These are phyloP conservation scores for Pilaira anomala DNA, from an alignment of 192 early-diverging fungal genomes.

Conservation along the genomic window DNA sequence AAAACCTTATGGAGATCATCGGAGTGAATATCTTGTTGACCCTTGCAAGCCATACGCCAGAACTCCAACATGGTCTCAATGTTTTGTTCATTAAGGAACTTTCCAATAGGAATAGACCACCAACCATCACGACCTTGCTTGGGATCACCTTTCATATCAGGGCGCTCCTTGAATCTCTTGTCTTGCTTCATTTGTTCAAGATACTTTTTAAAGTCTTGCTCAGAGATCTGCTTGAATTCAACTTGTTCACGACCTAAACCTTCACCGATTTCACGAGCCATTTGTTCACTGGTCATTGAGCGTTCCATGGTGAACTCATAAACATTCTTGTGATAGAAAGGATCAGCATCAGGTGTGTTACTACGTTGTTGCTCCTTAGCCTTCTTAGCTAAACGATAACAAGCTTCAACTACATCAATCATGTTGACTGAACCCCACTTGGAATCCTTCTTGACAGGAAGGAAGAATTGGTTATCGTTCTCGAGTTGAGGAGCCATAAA, in stretches of 20 bases:
- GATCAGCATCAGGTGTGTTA: background rate
- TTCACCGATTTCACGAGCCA: conserved; percentile 8
- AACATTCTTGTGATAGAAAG: background rate
- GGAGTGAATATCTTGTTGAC: conserved; percentile 4
- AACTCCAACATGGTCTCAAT: conserved; percentile 24
- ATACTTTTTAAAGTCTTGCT: background rate
- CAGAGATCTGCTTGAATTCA: background rate
- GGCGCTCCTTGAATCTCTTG: conserved; percentile 17
- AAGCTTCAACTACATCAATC: conserved; percentile 20
- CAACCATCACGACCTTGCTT: conserved; percentile 5
- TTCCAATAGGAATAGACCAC: conserved; percentile 24
- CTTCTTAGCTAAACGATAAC: conserved; percentile 8
- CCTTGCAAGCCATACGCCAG: conserved; percentile 14
- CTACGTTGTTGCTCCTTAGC: background rate
- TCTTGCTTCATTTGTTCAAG: conserved; percentile 16
- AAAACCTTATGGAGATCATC: conserved; percentile 18
- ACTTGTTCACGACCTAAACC: conserved; percentile 11
- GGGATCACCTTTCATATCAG: background rate
- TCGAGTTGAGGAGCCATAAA: conserved; percentile 22
- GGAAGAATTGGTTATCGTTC: background rate
- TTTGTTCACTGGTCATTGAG: background rate
- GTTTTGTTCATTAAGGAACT: conserved; percentile 18
- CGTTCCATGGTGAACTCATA: conserved; percentile 9
- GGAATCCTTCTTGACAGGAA: conserved; percentile 20
- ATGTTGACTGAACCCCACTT: conserved; percentile 26